A percentile compares a stretch with the other conserved stretches of the same genome.
These are phyloP conservation scores for Juglanconis juglandina DNA, from an alignment of 2,329 filamentous ascomycete species.

Conservation along the genomic window DNA sequence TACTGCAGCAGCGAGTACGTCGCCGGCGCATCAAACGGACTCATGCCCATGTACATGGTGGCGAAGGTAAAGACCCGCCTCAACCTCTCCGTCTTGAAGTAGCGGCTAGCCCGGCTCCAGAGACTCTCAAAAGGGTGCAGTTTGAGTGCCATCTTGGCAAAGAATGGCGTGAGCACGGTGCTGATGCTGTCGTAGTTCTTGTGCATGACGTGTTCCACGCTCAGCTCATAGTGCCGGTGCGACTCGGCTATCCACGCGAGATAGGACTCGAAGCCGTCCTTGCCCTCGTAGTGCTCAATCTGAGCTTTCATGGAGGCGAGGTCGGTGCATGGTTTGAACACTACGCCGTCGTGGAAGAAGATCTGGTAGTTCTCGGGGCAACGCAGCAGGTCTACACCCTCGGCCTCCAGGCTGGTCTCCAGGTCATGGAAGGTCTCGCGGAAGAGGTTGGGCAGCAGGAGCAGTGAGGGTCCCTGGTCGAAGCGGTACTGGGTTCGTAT, in stretches of 20 bases:
- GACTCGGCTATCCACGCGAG: conserved; percentile 63
- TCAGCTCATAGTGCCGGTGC: conserved; percentile 68
- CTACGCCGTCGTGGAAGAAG: conserved; percentile 66
- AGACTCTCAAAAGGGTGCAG: conserved; percentile 71
- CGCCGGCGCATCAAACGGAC: conserved; percentile 69
- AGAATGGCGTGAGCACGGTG: conserved; percentile 55
- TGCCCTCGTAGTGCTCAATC: conserved; percentile 70
- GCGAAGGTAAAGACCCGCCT: conserved; percentile 72
- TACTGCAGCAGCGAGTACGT: conserved; percentile 74
- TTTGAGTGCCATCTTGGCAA: conserved; percentile 55
- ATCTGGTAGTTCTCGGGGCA: conserved; percentile 75
- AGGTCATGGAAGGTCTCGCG: conserved; percentile 66
- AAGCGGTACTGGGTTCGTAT: conserved; percentile 51
- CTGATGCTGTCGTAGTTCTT: conserved; percentile 62
- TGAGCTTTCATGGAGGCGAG: conserved; percentile 67
- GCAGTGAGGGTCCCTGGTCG: conserved; percentile 72
- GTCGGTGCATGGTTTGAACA: conserved; percentile 64
- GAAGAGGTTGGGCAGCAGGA: conserved; percentile 70
- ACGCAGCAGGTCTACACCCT: conserved; percentile 66
- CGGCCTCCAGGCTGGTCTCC: conserved; percentile 60
- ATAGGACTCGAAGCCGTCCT: conserved; percentile 67
- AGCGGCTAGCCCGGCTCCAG: conserved; percentile 60
- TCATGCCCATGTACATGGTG: conserved; percentile 83
- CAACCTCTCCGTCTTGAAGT: conserved; percentile 68
- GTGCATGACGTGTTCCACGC: conserved; percentile 61